These are phyloP conservation scores for Ganoderma meredithae DNA, from an alignment of 1,284 basidiomycete species.

Conservation along the genomic window DNA sequence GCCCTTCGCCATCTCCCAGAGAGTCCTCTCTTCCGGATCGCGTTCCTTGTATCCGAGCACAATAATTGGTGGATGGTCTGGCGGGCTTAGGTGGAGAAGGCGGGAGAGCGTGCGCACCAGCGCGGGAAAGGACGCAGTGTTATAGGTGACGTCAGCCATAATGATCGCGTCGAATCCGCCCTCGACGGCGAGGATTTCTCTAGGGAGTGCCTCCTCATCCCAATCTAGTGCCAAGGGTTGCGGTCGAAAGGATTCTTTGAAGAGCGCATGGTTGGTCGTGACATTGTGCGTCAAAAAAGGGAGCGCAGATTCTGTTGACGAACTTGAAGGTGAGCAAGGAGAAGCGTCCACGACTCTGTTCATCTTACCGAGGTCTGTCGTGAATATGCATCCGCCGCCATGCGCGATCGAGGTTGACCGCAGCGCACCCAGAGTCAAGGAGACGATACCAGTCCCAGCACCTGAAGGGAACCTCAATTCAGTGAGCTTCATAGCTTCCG, in stretches of 20 bases:
- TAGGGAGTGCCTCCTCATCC: slow-evolving; percentile 66
- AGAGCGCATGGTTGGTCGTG: slow-evolving; percentile 52
- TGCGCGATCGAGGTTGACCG: slow-evolving; percentile 42
- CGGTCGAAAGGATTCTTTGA: slow-evolving; percentile 39
- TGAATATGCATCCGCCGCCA: slow-evolving; percentile 54
- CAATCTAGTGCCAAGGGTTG: slow-evolving; percentile 73
- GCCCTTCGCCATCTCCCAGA: slow-evolving; percentile 66
- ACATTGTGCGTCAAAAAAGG: slow-evolving; percentile 81
- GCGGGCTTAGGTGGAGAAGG: slow-evolving; percentile 45
- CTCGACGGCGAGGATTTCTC: slow-evolving; percentile 45
- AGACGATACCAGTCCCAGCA: slow-evolving; percentile 83
- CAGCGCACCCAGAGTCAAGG: slow-evolving; percentile 68
- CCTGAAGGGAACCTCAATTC: slow-evolving; percentile 51
- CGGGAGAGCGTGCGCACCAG: slow-evolving; percentile 62
- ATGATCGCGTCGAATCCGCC: slow-evolving; percentile 68
- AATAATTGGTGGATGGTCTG: slow-evolving; percentile 50
- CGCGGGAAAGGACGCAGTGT: slow-evolving; percentile 81
- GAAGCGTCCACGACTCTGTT: slow-evolving; percentile 1
- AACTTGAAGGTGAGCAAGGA: background rate
- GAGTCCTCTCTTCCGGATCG: slow-evolving; percentile 71
- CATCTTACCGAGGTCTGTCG: slow-evolving; percentile 78
- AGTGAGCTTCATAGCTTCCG: background rate
- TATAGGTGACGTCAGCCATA: slow-evolving; percentile 92
- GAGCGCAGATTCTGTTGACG: slow-evolving; percentile 74
- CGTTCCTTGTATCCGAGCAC: slow-evolving; percentile 87